Percentiles rank a stretch among this genome's conserved stretches.
These are phyloP conservation scores for Podospora pseudocomata DNA, from an alignment of 495 filamentous ascomycete genomes.

Conservation along the genomic window DNA sequence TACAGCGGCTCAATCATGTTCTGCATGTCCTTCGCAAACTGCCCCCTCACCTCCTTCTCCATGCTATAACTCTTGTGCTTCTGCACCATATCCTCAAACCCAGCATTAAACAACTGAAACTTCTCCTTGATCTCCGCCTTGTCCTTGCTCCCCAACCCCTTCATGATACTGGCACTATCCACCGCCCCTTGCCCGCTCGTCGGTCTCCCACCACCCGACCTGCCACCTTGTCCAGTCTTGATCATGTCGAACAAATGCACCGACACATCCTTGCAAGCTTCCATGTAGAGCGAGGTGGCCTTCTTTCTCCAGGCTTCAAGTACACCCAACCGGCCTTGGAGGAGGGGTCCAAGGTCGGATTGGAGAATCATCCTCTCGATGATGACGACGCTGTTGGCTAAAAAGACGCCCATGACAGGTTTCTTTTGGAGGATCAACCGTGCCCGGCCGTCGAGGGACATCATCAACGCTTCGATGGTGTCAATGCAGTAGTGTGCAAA, in stretches of 20 bases:
- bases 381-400: constrained; percentile 83
- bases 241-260: constrained; percentile 84
- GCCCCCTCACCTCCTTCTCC: constrained; percentile 80
- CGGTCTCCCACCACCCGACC: constrained; percentile 48
- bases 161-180: constrained; percentile 77
- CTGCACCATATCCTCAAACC: constrained; percentile 80
- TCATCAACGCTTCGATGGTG: constrained; percentile 76
- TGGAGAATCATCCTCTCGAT: constrained; percentile 80
- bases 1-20: constrained; percentile 91
- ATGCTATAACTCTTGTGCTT: constrained; percentile 76
- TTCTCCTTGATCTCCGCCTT: constrained; percentile 96
- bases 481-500: constrained; percentile 83
- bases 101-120: constrained; percentile 81
- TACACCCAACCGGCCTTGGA: constrained; percentile 59
- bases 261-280: constrained; percentile 85
- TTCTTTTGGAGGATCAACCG: constrained; percentile 73
- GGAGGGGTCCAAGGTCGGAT: constrained; percentile 71
- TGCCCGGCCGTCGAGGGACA: constrained; percentile 70
- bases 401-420: constrained; percentile 76
- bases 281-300: constrained; percentile 73
- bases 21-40: constrained; percentile 77
- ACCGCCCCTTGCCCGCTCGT: constrained; percentile 60
- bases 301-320: constrained; percentile 87
- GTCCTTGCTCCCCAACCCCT: constrained; percentile 78
- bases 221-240: constrained; percentile 53